Base-by-base conservation (phyloP, 108 stramenopile genomes). In the Pelagomonas calceolata region DNA sequence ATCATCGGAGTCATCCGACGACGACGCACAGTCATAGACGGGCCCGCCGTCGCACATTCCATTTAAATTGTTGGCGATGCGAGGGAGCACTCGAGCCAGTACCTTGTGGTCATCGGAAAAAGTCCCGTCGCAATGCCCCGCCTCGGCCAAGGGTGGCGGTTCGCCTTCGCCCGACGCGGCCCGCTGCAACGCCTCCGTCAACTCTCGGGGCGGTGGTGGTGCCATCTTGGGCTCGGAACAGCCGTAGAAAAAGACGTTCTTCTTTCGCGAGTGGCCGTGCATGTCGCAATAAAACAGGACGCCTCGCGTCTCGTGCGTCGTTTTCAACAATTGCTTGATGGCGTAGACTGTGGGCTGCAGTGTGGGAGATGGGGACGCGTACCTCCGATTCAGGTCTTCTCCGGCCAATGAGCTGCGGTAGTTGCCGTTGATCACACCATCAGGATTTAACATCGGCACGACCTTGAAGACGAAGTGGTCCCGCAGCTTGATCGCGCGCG, bases 391-490 rank as follows among this genome's bases (percentile, higher is more conserved):
- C 34, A 87, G 80, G 76, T 87, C 86, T 18, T 64, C 69, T 17
- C 83, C 86, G 26, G 83, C 73, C 17, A 86, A 66, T 15, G 75
- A 82, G 73, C 80, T 79, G 32, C 85, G 77, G 34, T 82, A 81
- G 75, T 86, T 86, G 30, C 85, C 85, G 46, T 80, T 45, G 51
- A 86, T 76, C 14, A 86, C 85, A 32, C 85, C 85, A 45, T 86
- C 85, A 3, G 84, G 84, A 51, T 86, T 86, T 34, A 86, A 78
- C 84, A 86, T 86, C 26, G 85, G 85, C 12, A 83, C 78, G 17
- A 86, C 63, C 36, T 78, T 82, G 74, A 86, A 84, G 30, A 86
- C 69, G 60, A 82, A 83, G 33, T 65, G 32, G 12, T 72, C 60
- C 30, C 85, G 73, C 46, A 86, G 63, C 26, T 69, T 29, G 18